Evolutionary conservation across 2,329 filamentous ascomycete genomes (phyloP), one percentile per base, ranked within the genome.

Genomic region (Arthroderma sp.): DNA sequence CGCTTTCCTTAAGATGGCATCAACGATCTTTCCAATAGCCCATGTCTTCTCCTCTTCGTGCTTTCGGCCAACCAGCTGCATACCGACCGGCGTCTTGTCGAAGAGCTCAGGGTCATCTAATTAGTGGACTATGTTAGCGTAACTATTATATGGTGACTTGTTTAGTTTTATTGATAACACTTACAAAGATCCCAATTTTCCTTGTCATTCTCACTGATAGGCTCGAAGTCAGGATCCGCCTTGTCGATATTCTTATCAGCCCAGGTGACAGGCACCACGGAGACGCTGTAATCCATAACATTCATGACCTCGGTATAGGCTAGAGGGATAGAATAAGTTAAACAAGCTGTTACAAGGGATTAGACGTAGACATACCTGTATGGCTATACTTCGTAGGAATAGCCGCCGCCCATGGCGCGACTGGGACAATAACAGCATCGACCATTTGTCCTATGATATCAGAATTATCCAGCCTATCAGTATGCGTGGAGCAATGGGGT

Each of bases 211-310:
- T 56, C 21, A 28, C 41, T 56, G 13, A 49, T 15, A 52, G 37
- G 49, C 17, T 35, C n/a, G 25, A 35, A 52, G 49, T 31, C 47
- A 52, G 39, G 17, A 43, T 54, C 61, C 35, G 38, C 75, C 68
- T 68, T 62, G 64, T 84, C 81, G 3, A 81, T 54, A 0, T 55
- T 64, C 63, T 78, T 77, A 58, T 83, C 75, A 0, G 75, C 79
- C 44, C 67, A 74, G 0, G 79, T 82, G 0, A 83, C 78, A 0
- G 81, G 81, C 17, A 84, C 71, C 1, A 78, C 73, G 0, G 76
- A 75, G 33, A 71, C 71, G 1, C 76, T 79, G 58, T 83, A 83
- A 63, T 84, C 80, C 17, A 83, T 61, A 17, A 80, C 52, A 61
- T 84, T 84, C 47, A 81, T 71, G 11, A 72, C 74, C 1, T 63